A percentile compares a stretch with the other conserved stretches of the same genome.
phyloP scores from a whole-genome alignment of 225 moss, liverwort and hornwort genomes.

The Bryoerythrophyllum caledonicum region DNA sequence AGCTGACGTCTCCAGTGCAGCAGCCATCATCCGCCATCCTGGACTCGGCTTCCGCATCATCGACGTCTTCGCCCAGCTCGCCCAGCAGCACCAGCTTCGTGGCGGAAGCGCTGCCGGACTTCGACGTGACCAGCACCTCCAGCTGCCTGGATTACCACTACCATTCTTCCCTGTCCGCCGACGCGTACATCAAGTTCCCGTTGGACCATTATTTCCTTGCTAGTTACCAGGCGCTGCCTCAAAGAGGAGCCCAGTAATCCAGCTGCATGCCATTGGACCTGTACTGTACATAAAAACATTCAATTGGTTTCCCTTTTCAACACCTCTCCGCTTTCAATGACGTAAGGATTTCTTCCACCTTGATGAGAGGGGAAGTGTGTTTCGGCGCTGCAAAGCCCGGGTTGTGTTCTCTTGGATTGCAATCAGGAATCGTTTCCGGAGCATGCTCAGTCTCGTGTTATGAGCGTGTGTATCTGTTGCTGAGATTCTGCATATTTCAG shows the following conservation, averaged over 20 bases:
- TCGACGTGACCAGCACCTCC: constrained; percentile 16
- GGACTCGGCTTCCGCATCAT: constrained; percentile 7
- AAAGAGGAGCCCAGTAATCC: neutral
- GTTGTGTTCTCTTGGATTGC: neutral
- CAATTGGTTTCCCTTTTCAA: neutral
- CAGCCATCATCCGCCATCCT: neutral
- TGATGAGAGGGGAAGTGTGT: no score
- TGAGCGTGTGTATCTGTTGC: neutral
- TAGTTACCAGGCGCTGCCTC: constrained; percentile 14
- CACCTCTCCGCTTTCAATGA: no score
- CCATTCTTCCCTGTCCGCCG: constrained; percentile 9
- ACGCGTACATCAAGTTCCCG: constrained; percentile 15
- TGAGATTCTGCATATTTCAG: neutral
- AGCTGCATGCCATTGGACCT: neutral
- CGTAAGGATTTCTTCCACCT: neutral
- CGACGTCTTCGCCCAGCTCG: neutral
- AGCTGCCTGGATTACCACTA: constrained; percentile 12
- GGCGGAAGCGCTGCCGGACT: constrained; percentile 19
- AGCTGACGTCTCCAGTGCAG: neutral
- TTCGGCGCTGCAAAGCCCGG: neutral
- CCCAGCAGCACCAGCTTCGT: constrained; percentile 9
- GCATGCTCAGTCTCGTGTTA: neutral
- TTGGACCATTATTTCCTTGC: constrained; percentile 17
- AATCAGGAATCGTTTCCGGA: neutral
- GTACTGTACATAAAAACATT: constrained; percentile 7